Conservation (phyloP, 2,329 filamentous ascomycete species). For the Paramyrothecium roridum region DNA sequence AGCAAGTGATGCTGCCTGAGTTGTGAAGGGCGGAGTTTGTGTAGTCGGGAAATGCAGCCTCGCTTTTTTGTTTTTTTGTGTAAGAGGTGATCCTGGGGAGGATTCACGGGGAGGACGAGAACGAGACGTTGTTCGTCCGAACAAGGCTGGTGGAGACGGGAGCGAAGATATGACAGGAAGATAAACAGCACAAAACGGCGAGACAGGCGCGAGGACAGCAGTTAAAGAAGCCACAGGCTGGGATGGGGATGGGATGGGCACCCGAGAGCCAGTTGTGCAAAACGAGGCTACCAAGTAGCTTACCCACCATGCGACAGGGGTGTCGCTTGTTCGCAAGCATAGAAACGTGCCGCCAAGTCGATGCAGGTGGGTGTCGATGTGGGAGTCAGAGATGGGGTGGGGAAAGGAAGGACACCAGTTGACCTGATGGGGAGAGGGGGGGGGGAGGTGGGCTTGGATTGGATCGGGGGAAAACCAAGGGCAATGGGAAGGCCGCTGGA, state of each 20-base stretch:
- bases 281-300: neutral
- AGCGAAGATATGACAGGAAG: neutral
- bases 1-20: neutral
- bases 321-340: neutral
- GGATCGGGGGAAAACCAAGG: too few species aligned
- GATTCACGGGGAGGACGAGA: too few species aligned
- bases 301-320: neutral
- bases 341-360: neutral
- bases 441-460: too few species aligned
- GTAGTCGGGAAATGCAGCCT: neutral
- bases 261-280: neutral
- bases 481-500: too few species aligned
- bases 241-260: neutral
- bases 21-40: neutral
- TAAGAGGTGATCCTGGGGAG: too few species aligned
- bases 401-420: neutral
- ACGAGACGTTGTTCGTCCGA: too few species aligned
- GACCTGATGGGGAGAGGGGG: neutral
- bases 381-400: neutral
- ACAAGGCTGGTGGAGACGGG: neutral
- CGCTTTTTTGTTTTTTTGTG: too few species aligned
- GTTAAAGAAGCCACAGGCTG: neutral
- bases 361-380: neutral
- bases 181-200: neutral
- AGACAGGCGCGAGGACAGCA: neutral